Base-by-base conservation (phyloP, 306 rosid genomes). In the Mucuna pruriens region DNA sequence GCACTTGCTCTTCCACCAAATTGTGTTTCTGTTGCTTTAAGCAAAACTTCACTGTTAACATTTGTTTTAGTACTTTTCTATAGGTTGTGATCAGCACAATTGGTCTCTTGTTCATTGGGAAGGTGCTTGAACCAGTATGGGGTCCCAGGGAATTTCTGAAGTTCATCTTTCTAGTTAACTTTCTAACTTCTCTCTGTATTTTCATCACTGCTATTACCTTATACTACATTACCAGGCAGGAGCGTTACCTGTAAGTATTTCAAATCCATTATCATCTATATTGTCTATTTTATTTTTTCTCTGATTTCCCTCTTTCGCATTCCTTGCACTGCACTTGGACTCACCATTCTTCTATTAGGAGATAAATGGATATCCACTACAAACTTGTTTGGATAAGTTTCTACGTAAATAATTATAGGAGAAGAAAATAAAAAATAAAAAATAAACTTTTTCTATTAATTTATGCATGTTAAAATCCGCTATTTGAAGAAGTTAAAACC, bases 71-170 rank as follows among this genome's bases (percentile, higher is more conserved):
- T 22, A 26, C 60, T 17, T 11, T 19, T 52, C 7, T 19, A 52
- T 84, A 95, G 97, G 95, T 90, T 66, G 75, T 88, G 77, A 22
- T 87, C 72, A 89, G 88, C 88, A 84, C 88, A 49, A 12, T 91
- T 26, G 94, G 97, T 82, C 97, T 95, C 57, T 90, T 95, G 29
- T 85, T 92, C 48, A 84, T 91, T 51, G 98, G 98, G 77, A 95
- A 95, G 92, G 89, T 92, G 78, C 97, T 95, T 80, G 97, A 92
- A 75, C 97, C 98, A 82, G 83, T 92, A 49, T 95, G 98, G 98
- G 97, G 98, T 63, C 82, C 98, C 52, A 89, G 84, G 89, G 98
- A 95, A 87, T 91, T 95, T 83, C 74, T 95, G 54, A 95, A 95
- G 90, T 95, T 95, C 91, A 90, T 95, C 87, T 90, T 95, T 85